These are phyloP conservation scores for Exophiala sp. DNA, from an alignment of 2,329 filamentous ascomycete species.

Conservation along the genomic window DNA sequence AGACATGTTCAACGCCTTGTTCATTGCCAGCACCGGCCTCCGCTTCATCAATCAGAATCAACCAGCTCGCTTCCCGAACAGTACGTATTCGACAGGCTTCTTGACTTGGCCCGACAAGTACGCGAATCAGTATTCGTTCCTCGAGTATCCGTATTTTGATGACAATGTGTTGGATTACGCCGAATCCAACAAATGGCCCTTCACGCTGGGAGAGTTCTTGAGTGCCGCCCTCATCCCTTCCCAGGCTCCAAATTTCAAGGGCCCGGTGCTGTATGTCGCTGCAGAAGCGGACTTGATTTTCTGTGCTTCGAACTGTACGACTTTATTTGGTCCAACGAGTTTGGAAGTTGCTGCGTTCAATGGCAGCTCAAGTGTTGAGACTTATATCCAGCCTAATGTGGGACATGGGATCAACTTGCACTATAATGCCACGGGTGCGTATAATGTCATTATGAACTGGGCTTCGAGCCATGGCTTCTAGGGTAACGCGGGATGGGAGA, in stretches of 20 bases:
- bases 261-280: conserved; percentile 30
- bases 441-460: conserved; percentile 28
- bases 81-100: conserved; percentile 53
- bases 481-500: background rate
- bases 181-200: conserved; percentile 30
- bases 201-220: conserved; percentile 31
- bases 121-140: conserved; percentile 44
- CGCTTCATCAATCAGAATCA: conserved; percentile 34
- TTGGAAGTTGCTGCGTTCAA: conserved; percentile 19
- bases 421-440: conserved; percentile 30
- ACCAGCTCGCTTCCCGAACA: conserved; percentile 14
- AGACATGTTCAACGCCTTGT: conserved; percentile 41
- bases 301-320: conserved; percentile 31
- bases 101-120: conserved; percentile 50
- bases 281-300: conserved; percentile 27
- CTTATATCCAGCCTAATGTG: conserved; percentile 29
- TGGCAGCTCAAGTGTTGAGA: conserved; percentile 25
- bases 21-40: conserved; percentile 20
- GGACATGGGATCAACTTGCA: conserved; percentile 34
- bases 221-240: conserved; percentile 12
- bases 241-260: conserved; percentile 21
- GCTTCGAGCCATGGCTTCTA: conserved; percentile 30
- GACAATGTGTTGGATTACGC: conserved; percentile 48
- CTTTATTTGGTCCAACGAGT: conserved; percentile 26
- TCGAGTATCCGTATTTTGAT: conserved; percentile 55